Evolutionary conservation across 768 basidiomycete genomes (phyloP).

Genomic region (Kwoniella dejecticola): DNA sequence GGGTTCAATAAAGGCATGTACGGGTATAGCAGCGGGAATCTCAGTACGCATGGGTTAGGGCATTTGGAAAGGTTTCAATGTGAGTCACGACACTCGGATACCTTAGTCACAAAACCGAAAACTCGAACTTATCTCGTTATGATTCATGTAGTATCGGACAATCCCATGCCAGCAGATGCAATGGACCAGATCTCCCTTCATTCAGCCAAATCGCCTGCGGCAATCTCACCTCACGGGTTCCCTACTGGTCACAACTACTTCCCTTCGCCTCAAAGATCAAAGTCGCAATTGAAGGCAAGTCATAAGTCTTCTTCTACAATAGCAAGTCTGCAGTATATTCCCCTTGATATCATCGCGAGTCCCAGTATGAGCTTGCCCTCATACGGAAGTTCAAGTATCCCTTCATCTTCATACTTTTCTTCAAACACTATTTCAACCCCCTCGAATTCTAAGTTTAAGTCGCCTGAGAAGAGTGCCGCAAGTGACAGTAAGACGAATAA

Average conservation of each 20-base stretch:
- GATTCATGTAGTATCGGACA: conserved; percentile 80
- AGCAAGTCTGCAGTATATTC: background rate
- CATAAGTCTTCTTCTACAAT: background rate
- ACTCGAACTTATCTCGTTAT: no score
- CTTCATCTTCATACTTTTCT: no score
- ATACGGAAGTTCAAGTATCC: background rate
- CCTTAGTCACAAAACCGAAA: no score
- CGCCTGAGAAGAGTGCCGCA: background rate
- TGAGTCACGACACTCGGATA: no score
- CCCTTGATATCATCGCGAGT: background rate
- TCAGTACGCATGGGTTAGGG: conserved; percentile 56
- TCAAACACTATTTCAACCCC: no score
- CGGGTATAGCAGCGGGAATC: conserved; percentile 37
- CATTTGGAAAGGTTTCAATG: conserved; percentile 74
- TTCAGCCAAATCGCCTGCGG: conserved; percentile 24
- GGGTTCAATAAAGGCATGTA: conserved; percentile 24
- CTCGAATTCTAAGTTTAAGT: no score
- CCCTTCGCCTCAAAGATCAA: conserved; percentile 21
- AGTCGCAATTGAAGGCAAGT: conserved; percentile 43
- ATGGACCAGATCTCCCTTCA: conserved; percentile 53
- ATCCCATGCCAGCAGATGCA: conserved; percentile 67
- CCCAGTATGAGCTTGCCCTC: background rate
- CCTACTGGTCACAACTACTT: conserved; percentile 6
- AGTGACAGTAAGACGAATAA: background rate
- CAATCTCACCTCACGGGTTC: background rate